A percentile compares a stretch with the other conserved stretches of the same genome.
Conservation (phyloP, 768 basidiomycete species). For the Panaeolus papilionaceus region DNA sequence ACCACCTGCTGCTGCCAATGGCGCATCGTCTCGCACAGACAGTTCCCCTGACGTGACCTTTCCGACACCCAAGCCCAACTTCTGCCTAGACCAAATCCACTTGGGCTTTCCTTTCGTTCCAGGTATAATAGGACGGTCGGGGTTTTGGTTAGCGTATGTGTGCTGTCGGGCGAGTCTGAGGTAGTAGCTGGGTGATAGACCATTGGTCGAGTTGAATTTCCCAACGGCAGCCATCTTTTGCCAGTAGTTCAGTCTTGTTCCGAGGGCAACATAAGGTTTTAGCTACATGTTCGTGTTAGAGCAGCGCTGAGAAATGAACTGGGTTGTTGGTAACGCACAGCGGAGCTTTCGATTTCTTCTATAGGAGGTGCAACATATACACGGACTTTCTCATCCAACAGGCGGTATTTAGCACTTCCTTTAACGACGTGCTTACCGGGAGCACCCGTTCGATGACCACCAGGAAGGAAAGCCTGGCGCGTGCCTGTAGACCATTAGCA, state of each 20-base stretch:
- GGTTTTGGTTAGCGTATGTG: slow-evolving; percentile 25
- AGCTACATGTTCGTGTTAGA: slow-evolving; percentile 47
- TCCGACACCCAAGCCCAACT: slow-evolving; percentile 12
- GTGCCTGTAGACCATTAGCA: slow-evolving; percentile 58
- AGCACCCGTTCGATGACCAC: slow-evolving; percentile 86
- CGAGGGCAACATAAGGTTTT: slow-evolving; percentile 69
- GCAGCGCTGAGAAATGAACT: neutral
- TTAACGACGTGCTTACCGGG: slow-evolving; percentile 84
- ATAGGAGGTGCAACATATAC: slow-evolving; percentile 84
- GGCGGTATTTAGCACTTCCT: slow-evolving; percentile 80
- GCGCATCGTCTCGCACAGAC: neutral
- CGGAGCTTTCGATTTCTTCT: slow-evolving; percentile 61
- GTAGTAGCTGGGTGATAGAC: slow-evolving; percentile 50
- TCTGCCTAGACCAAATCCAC: slow-evolving; percentile 21
- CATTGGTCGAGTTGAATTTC: slow-evolving; percentile 43
- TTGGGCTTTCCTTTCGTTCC: slow-evolving; percentile 13
- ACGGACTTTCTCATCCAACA: slow-evolving; percentile 84
- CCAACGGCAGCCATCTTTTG: slow-evolving; percentile 45
- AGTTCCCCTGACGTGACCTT: neutral
- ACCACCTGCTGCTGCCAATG: slow-evolving; percentile 1
- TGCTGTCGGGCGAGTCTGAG: slow-evolving; percentile 45
- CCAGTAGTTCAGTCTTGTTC: slow-evolving; percentile 44
- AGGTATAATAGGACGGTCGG: slow-evolving; percentile 18
- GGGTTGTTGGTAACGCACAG: slow-evolving; percentile 45
- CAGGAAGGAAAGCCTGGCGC: slow-evolving; percentile 82